Base-by-base conservation (phyloP, 805 yeast genomes). In the Suhomyces sp. region DNA sequence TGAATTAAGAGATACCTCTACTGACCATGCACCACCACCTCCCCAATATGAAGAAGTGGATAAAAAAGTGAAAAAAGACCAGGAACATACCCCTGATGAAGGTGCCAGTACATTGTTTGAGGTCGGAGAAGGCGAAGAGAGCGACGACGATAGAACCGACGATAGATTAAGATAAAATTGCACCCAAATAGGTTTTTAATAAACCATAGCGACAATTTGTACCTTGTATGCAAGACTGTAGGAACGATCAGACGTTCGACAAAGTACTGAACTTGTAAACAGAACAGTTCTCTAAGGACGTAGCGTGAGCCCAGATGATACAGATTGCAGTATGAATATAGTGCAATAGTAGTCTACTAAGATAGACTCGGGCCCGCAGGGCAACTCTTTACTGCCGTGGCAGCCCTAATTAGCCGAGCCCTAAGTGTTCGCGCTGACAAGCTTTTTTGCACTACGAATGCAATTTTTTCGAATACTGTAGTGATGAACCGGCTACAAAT, bases 21-120 rank as follows among this genome's bases (percentile, higher is more conserved):
- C 22, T 19, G 63, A 59, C 5, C 42, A 17, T 2, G 42, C 15
- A 17, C 24, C 42, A 8, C 60, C 60, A 6, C 77, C 77, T 17
- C 75, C 77, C 6, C 57, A 60, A 33, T 71, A 71, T 57, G 69
- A 69, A 38, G 63, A 63, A 51, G 47, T 53, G 19, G 58, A 57
- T 13, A 56, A 59, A 45, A 48, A 48, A 17, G 41, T 47, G 31
- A 56, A 53, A n/a, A 49, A 53, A 6, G 47, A 57, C 9, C 46
- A 45, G 3, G 48, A 56, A 13, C 52, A 6, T 5, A 31, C 6
- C 13, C 19, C 49, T n/a, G 55, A 58, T 10, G 59, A 48, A 29
- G 27, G 57, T 6, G 60, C 66, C 50, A 71, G 68, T 51, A 73
- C 77, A 1, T 65, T 75, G 38, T 75, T 75, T 56, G 78, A 75